Evolutionary conservation across 257 asterid species (phyloP).

Genomic region (Solanum paucissectum): DNA sequence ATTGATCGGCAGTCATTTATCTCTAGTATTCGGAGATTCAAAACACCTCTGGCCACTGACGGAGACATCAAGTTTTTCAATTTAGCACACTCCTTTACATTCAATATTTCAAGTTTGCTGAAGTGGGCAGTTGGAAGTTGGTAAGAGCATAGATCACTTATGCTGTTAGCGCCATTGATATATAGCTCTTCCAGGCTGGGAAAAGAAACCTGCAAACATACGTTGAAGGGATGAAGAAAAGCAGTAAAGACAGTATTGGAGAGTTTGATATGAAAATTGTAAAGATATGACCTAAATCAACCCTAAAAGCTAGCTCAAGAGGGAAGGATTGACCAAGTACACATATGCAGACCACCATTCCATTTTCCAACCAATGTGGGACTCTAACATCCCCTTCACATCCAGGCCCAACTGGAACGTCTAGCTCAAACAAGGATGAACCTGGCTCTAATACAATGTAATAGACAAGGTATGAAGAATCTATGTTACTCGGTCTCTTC

Average conservation of each 20-base stretch:
- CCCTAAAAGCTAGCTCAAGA: neutral
- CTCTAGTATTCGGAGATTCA: too few relatives aligned
- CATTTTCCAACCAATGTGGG: neutral
- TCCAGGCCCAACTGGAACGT: neutral
- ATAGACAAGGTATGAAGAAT: neutral
- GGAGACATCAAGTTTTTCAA: too few relatives aligned
- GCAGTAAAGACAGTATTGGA: too few relatives aligned
- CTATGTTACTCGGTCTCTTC: neutral
- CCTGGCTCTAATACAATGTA: neutral
- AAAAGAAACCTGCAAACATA: neutral
- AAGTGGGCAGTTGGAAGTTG: neutral
- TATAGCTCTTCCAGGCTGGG: neutral
- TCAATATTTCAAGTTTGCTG: neutral
- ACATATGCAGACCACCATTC: neutral
- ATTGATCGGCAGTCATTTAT: too few relatives aligned
- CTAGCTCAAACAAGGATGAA: neutral
- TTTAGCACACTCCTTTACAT: neutral
- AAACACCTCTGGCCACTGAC: too few relatives aligned
- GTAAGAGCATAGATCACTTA: neutral
- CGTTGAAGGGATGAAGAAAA: too few relatives aligned
- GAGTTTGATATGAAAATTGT: neutral
- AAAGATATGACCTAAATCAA: neutral
- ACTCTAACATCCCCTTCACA: neutral
- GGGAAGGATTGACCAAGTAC: neutral
- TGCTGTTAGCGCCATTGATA: neutral